These are phyloP conservation scores for Nicotiana otophora DNA, from an alignment of 257 asterid species.

Conservation along the genomic window DNA sequence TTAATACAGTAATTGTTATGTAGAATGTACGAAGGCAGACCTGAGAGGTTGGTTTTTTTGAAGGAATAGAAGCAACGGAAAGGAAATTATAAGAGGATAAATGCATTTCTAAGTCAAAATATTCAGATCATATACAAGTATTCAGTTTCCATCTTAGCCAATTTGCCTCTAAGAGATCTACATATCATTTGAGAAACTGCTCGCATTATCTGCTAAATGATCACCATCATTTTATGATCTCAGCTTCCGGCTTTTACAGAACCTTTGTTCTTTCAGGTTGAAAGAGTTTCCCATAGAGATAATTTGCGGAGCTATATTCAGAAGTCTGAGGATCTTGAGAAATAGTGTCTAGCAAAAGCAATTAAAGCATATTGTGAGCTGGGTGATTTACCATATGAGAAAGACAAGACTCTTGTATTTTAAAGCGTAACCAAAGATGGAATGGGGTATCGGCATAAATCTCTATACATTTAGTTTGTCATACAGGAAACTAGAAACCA, in stretches of 20 bases:
- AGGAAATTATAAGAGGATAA: not conserved
- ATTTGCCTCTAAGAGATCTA: not conserved
- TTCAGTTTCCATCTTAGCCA: not conserved
- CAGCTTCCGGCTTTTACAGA: not conserved
- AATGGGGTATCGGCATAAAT: not conserved
- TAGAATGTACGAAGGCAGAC: not conserved
- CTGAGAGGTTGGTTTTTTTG: not conserved
- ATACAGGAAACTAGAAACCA: not conserved
- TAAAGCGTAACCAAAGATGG: constrained; percentile 8
- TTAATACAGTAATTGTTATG: not conserved
- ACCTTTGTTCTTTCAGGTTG: constrained; percentile 53
- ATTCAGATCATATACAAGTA: not conserved
- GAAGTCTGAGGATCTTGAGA: constrained; percentile 89
- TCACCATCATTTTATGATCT: not conserved
- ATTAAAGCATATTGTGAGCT: constrained; percentile 81
- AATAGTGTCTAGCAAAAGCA: constrained; percentile 85
- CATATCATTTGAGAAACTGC: not conserved
- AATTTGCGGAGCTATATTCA: constrained; percentile 37
- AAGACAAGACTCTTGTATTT: constrained; percentile 79
- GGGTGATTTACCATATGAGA: constrained; percentile 73
- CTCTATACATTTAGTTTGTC: not conserved
- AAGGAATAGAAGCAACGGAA: not conserved
- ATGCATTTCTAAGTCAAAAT: not conserved
- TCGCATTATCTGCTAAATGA: not conserved
- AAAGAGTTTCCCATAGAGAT: constrained; percentile 89